Conservation (phyloP, 805 yeast genomes). For the Sugiyamaella qingdaonensis region DNA sequence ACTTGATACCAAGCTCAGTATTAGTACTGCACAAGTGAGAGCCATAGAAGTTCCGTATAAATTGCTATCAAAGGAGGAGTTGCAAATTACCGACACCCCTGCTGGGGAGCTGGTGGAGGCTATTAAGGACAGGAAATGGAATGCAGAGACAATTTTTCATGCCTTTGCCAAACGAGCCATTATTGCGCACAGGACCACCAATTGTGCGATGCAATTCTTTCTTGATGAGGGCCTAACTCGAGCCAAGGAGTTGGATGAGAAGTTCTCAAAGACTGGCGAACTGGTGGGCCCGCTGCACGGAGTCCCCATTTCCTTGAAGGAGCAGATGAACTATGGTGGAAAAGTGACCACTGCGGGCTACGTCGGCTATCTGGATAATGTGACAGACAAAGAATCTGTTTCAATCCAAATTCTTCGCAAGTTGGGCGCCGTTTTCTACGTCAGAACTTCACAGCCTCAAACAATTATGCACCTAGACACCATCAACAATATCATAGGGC, state of each 20-base stretch:
- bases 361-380: constrained; percentile 36
- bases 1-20: background rate
- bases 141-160: constrained; percentile 37
- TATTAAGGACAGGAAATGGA: constrained; percentile 1
- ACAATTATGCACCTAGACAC: constrained; percentile 49
- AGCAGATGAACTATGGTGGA: constrained; percentile 55
- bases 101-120: constrained; percentile 2
- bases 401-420: constrained; percentile 33
- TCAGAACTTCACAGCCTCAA: constrained; percentile 50
- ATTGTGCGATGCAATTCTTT: constrained; percentile 36
- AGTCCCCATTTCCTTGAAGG: constrained; percentile 59
- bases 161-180: constrained; percentile 59
- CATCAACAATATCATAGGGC: constrained; percentile 30
- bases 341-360: constrained; percentile 60
- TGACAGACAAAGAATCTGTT: background rate
- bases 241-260: constrained; percentile 53
- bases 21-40: background rate
- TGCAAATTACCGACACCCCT: background rate
- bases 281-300: constrained; percentile 63
- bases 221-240: constrained; percentile 52
- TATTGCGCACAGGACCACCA: constrained; percentile 51
- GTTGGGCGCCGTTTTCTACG: constrained; percentile 50
- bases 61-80: background rate
- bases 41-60: constrained; percentile 1
- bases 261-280: constrained; percentile 43